A percentile compares a stretch with the other conserved stretches of the same genome.
Conservation (phyloP, 805 yeast species). For the Zygoascus ofunaensis region DNA sequence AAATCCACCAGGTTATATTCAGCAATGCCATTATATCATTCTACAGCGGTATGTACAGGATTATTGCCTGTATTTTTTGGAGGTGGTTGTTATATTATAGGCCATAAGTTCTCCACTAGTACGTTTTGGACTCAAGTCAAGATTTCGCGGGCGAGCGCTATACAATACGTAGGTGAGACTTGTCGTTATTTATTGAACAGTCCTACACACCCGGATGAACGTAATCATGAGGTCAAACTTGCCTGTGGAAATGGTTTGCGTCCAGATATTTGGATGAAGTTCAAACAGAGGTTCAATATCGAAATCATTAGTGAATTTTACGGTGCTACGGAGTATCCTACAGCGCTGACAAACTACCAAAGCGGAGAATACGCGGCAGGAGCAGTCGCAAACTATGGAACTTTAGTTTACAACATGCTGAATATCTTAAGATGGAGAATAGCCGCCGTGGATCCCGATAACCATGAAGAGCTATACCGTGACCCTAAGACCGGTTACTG, state of each 20-base stretch:
- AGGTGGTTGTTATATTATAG: constrained; percentile 71
- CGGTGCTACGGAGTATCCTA: constrained; percentile 88
- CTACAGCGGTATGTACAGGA: constrained; percentile 80
- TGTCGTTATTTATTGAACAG: constrained; percentile 75
- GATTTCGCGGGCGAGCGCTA: constrained; percentile 60
- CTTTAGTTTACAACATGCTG: constrained; percentile 24
- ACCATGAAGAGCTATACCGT: constrained; percentile 61
- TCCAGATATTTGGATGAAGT: constrained; percentile 76
- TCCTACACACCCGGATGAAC: constrained; percentile 52
- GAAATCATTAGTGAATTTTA: constrained; percentile 80
- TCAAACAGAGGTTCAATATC: constrained; percentile 69
- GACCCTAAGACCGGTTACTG: constrained; percentile 59
- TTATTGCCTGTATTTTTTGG: constrained; percentile 27
- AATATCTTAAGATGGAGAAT: constrained; percentile 37
- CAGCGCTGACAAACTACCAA: constrained; percentile 77
- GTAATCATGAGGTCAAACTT: constrained; percentile 47
- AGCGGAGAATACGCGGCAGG: constrained; percentile 74
- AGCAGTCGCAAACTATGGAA: constrained; percentile 75
- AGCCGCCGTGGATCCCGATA: constrained; percentile 72
- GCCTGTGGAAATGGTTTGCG: constrained; percentile 92
- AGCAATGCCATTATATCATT: constrained; percentile 92
- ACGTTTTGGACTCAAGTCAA: constrained; percentile 87
- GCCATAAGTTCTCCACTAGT: constrained; percentile 73
- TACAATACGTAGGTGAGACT: constrained; percentile 92
- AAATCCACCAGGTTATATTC: constrained; percentile 57